Evolutionary conservation across 768 basidiomycete species (phyloP).

Genomic region (Tricholoma sp.): DNA sequence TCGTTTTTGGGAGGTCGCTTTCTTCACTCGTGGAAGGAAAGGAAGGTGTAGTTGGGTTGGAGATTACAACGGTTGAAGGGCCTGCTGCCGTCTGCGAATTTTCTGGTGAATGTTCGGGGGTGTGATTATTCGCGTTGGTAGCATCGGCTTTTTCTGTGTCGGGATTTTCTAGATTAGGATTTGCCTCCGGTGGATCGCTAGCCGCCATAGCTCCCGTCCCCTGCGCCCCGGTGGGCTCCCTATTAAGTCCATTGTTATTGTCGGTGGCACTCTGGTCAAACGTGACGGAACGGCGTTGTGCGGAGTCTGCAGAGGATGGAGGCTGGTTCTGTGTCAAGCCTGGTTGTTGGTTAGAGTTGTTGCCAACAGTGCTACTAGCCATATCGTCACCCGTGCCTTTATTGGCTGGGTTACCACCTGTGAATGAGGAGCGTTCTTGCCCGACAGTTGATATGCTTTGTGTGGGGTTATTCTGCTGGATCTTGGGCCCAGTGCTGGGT

Average conservation of each 20-base stretch:
- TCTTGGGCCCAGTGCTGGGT: neutral
- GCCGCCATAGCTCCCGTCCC: neutral
- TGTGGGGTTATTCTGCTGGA: neutral
- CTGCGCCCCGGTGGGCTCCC: neutral
- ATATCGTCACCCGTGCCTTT: neutral
- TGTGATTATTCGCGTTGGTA: neutral
- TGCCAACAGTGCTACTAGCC: neutral
- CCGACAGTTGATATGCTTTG: neutral
- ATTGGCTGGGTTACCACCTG: neutral
- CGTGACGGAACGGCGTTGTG: neutral
- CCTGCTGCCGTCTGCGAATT: neutral
- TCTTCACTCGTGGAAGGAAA: neutral
- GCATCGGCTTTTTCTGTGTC: neutral
- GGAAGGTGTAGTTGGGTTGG: neutral
- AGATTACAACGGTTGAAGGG: neutral
- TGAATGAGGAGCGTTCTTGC: neutral
- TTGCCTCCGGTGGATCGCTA: neutral
- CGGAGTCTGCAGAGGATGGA: neutral
- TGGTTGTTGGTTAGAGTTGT: neutral
- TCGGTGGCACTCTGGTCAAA: neutral
- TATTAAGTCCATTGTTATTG: neutral
- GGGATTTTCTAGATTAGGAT: neutral
- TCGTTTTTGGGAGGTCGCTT: constrained; percentile 5
- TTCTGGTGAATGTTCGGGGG: neutral
- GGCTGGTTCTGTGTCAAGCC: neutral